Evolutionary conservation across 495 filamentous ascomycete species (phyloP), one percentile per base, ranked within the genome.

Genomic region (Apodospora peruviana): DNA sequence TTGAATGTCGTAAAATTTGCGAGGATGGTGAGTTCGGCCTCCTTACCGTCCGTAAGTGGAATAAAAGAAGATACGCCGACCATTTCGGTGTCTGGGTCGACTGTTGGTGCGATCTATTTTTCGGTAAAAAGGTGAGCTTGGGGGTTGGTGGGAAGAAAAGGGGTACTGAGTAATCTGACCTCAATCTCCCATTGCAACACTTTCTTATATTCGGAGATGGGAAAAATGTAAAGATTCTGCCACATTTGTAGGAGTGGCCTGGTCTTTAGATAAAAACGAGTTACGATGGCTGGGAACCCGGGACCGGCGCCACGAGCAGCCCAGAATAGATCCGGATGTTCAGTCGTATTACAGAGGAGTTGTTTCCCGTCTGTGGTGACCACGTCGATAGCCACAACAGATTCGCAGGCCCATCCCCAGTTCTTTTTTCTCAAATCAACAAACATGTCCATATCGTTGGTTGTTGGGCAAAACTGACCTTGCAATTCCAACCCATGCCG

Each of bases 401-500:
- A 48, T 51, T 81, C 75, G 39, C 73, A 77, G 1, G 73, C 76
- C 76, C 75, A 81, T 7, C 76, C 76, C 76, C 76, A 78, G 48
- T 40, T 19, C 11, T 47, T 23, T 18, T 23, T 27, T n/a, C 23
- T 47, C 35, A 39, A 14, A 18, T 38, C 12, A 38, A 40, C 14
- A 40, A 24, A 29, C 22, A 34, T 16, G 10, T 14, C 3, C 32
- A 32, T 16, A 5, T 23, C 21, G 11, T 44, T 32, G 2, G 32
- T 19, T 37, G 8, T 12, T 17, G 0, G 3, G 54, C 17, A 17
- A 57, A n/a, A 50, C 73, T 67, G 27, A 55, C 52, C 43, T 66
- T 65, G 48, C 74, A 77, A 50, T 76, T 77, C 75, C 77, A 80
- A 4, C 75, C 75, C 73, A 77, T 78, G 0, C 77, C 78, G 4